Base-by-base conservation (phyloP, 805 yeast species). In the Wickerhamiella lipophila region DNA sequence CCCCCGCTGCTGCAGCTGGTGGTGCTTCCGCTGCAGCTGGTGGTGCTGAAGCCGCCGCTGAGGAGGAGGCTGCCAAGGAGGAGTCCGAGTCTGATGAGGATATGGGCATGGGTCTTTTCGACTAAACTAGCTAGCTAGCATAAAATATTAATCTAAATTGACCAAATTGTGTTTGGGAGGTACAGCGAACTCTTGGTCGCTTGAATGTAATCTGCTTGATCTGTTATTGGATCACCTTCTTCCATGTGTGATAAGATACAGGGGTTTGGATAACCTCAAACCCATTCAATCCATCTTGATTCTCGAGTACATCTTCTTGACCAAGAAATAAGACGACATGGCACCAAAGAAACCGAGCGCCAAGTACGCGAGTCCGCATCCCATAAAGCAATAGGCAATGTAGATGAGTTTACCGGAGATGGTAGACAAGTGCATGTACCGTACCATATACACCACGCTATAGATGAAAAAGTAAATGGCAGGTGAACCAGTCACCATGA, bases 71-170 rank as follows among this genome's bases (percentile, higher is more conserved):
- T 66, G 78, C 66, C 60, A 75, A 70, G 65, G 77, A 65, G 62
- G 75, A 71, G 67, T 71, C 65, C 58, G 79, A 74, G 66, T 74
- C 77, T 55, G 82, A 78, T 67, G 87, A 79, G 68, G 95, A 83
- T 73, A 84, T 86, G 94, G 95, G 95, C 67, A 79, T 82, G 84
- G 89, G 88, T 73, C 79, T 85, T 71, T 85, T 85, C 78, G 94
- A 83, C 74, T 84, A 84, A 64, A 49, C 43, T 40, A 40, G 43
- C 30, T 40, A 40, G 43, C 30, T 38, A 38, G 43, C 43, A 40
- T 40, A 40, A 40, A 40, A 40, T 40, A 40, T 40, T 40, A 40
- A 40, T 40, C 30, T 40, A 25, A 32, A 32, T 32, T 32, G 38
- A 15, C 38, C 38, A 12, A 29, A 29, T n/a, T n/a, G n/a, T n/a